Base-by-base conservation (phyloP, 2,329 filamentous ascomycete genomes). In the Ophiosphaerella korrae region DNA sequence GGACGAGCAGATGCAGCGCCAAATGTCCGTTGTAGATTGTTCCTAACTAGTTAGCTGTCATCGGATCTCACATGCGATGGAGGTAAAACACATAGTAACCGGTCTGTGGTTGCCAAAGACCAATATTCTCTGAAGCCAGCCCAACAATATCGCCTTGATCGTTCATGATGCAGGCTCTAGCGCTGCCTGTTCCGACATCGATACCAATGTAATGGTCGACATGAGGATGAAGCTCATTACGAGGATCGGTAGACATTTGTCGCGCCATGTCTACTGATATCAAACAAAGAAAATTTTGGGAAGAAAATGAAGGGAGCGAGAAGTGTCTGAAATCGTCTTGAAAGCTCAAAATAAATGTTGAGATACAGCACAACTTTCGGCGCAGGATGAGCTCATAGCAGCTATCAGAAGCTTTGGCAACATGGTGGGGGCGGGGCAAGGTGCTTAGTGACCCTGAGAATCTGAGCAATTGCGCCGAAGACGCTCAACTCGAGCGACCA, bases 21-120 rank as follows among this genome's bases (percentile, higher is more conserved):
- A 99, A 69, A 99, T 99, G 74, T 99, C 90, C 43, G 87, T 90
- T 0, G 94, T 97, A 13, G 93, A 97, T 93, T 99, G 94, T 80
- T 99, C 94, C 92, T 88, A 32, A 29, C 11, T 33, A 21, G 14
- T 31, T 67, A 41, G 66, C 59, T 45, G 38, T 34, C 32, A 29
- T 12, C 21, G 38, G 35, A 26, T 18, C 29, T 12, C 31, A 7
- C 11, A 31, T 11, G 14, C 33, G 12, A 12, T 14, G 35, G 14
- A 16, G 38, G 29, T n/a, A 5, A 50, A 72, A 45, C 70, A 82
- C 80, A 67, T 83, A 83, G 73, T 80, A 82, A 24, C 80, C 79
- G 24, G 78, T 79, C 64, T 81, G 77, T 51, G 78, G 79, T 66
- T 81, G 78, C 79, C 79, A 81, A 14, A 81, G 68, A 34, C 75